Conservation (phyloP, 805 yeast genomes). For the Wickerhamiella hasegawae region DNA sequence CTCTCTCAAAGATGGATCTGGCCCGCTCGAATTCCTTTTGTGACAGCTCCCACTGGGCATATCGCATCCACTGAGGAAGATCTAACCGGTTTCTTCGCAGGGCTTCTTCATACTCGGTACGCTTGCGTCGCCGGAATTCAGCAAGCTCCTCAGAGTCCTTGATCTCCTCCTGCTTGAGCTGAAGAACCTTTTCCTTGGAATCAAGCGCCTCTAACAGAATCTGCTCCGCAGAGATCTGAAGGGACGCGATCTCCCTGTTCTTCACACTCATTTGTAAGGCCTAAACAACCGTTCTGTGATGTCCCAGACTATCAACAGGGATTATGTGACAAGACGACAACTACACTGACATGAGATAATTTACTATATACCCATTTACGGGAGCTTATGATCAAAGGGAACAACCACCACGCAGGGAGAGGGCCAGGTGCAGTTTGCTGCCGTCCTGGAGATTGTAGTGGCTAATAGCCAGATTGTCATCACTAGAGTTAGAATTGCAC, state of each 20-base stretch:
- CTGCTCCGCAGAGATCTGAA: not conserved
- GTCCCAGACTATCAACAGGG: no score
- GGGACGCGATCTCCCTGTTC: not conserved
- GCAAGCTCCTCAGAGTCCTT: slow-evolving; percentile 67
- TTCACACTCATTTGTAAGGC: not conserved
- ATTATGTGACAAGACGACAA: no score
- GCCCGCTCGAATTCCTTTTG: slow-evolving; percentile 69
- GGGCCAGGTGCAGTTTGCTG: slow-evolving; percentile 72
- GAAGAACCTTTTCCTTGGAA: not conserved
- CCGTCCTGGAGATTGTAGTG: slow-evolving; percentile 72
- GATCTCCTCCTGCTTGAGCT: slow-evolving; percentile 13
- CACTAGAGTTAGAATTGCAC: slow-evolving; percentile 22
- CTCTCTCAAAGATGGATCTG: slow-evolving; percentile 76
- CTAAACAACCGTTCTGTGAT: no score
- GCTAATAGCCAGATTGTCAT: slow-evolving; percentile 60
- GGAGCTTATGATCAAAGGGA: no score
- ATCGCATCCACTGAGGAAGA: slow-evolving; percentile 78
- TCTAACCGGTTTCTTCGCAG: slow-evolving; percentile 69
- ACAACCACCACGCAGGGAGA: slow-evolving; percentile 81
- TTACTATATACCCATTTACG: no score
- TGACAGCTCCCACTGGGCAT: slow-evolving; percentile 74
- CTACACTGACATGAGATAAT: no score
- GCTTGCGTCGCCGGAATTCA: slow-evolving; percentile 57
- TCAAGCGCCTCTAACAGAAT: not conserved
- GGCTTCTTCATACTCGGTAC: slow-evolving; percentile 78